Base-by-base conservation (phyloP, 2,329 filamentous ascomycete genomes). In the Cercospora zeae-maydis region DNA sequence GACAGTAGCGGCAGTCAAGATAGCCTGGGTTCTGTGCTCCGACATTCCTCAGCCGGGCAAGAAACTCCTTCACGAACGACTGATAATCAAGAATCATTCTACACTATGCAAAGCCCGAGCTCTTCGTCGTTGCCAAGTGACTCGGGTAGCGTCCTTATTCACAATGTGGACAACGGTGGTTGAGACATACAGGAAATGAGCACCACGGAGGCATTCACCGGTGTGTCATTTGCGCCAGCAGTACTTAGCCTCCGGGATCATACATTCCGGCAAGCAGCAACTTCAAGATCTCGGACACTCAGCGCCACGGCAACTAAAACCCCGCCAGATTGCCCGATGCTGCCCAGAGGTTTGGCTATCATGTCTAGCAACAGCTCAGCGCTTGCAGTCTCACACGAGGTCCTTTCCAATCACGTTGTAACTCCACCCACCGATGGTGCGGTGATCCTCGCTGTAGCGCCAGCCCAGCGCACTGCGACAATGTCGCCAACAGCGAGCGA, bases 1-100 rank as follows among this genome's bases (percentile, higher is more conserved):
- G 59, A 63, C 7, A 63, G 62, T 16, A 57, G 58, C 9, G 56
- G 19, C 10, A 74, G 71, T 56, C 54, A 67, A 36, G 69, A 71
- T 52, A 73, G 69, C 51, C 55, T 73, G 5, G 56, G 66, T 16
- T 73, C 72, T 4, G 69, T 73, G 6, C 62, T 73, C 16, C 65
- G 66, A 33, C 64, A 59, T 11, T 56, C 61, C 10, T 59, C 66
- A 14, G 58, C 58, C 53, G 45, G 63, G 10, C 19, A 33, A 16
- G 37, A 51, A n/a, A 55, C 45, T 31, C 53, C 61, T 49, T 39
- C 53, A 19, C 39, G 57, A 47, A 34, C 10, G 16, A 51, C 19
- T 24, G 30, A 51, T 8, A 27, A 42, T 11, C 33, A 27, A 10
- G 27, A 45, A 42, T 57, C 49, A 37, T 27, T 66, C 33, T 62